These are phyloP conservation scores for Leucocoprinus leucothites DNA, from an alignment of 768 basidiomycete species.

Conservation along the genomic window DNA sequence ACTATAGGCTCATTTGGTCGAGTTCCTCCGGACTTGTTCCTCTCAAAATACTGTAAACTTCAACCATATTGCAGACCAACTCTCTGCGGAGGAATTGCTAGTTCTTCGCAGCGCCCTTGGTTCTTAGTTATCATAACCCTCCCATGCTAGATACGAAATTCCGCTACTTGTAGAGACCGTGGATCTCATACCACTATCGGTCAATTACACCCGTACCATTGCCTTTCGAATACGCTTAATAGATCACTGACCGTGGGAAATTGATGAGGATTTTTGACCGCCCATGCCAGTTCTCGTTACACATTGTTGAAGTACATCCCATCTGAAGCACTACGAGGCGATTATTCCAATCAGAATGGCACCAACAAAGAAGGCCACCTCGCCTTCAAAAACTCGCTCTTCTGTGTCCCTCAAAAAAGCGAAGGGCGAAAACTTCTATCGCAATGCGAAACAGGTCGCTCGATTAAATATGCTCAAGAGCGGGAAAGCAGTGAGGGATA, in stretches of 20 bases:
- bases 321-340: not conserved
- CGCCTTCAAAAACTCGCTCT: constrained; percentile 39
- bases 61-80: constrained; percentile 55
- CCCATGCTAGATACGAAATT: too few relatives aligned
- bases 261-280: constrained; percentile 7
- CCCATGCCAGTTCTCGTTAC: not conserved
- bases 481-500: constrained; percentile 88
- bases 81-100: constrained; percentile 67
- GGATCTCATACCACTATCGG: too few relatives aligned
- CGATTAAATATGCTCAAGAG: constrained; percentile 91
- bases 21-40: constrained; percentile 70
- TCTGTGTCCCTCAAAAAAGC: constrained; percentile 63
- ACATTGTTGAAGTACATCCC: not conserved
- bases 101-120: constrained; percentile 44
- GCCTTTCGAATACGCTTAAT: too few relatives aligned
- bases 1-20: constrained; percentile 61
- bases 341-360: constrained; percentile 28
- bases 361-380: constrained; percentile 33
- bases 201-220: too few relatives aligned
- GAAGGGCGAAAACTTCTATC: constrained; percentile 98
- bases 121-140: not conserved
- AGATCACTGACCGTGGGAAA: constrained; percentile 2
- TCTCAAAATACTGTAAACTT: constrained; percentile 62
- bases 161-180: too few relatives aligned
- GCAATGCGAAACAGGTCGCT: constrained; percentile 85